Evolutionary conservation across 352 stramenopile genomes (phyloP), one percentile per base, ranked within the genome.

Genomic region (Phytophthora fragariae): DNA sequence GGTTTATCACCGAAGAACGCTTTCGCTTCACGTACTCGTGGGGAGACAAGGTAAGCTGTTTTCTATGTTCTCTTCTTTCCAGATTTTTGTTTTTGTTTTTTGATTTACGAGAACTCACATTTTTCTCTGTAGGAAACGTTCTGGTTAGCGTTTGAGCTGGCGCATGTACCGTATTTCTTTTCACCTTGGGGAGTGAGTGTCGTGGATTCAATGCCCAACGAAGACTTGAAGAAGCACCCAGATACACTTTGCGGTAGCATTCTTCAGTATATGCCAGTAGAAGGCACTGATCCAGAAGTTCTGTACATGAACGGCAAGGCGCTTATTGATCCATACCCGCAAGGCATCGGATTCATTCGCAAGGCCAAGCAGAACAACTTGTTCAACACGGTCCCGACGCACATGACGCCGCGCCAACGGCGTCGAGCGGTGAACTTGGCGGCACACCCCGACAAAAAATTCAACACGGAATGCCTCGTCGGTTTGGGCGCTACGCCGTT

Each of bases 361-460:
- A 80, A 68, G 12, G 62, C 66, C 0, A 57, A 62, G 15, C 57
- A 67, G 14, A 88, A 89, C 65, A 73, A 70, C 14, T 47, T 87
- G 50, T 87, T 79, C 68, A 88, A 89, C 57, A 54, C 64, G 6
- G 59, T 81, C 9, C 84, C 81, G 49, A 89, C 71, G 0, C 80
- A 92, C 56, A 71, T 94, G 53, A 84, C 73, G n/a, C 85, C 85
- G 19, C 75, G 74, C 7, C 72, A 84, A 67, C 54, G 21, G 1
- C 81, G 82, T 11, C 63, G 11, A 24, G 21, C 65, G 31, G 49
- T 66, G 41, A 69, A 72, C 17, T 56, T 31, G 57, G n/a, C 29
- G 14, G 57, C 41, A 11, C 56, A 76, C 49, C 55, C 41, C 41
- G 47, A 33, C n/a, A 21, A 75, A 59, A 64, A 70, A 49, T 69